phyloP scores from a whole-genome alignment of 1,284 basidiomycete genomes.

The Anthracocystis panici-leucophaei region DNA sequence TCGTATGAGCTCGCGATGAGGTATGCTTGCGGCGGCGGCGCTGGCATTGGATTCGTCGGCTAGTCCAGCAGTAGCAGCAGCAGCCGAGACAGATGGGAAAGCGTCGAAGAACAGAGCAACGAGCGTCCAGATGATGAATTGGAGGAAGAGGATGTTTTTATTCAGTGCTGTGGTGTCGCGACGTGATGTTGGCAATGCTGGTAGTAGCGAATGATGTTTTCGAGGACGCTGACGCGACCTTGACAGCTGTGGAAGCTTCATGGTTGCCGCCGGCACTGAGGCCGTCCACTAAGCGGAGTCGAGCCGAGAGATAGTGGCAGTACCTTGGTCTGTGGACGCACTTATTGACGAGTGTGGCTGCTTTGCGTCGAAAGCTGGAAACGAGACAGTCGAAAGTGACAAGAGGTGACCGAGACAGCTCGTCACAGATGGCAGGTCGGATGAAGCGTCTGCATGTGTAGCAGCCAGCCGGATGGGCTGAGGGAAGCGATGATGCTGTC shows the following conservation, averaged over 20 bases:
- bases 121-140: conserved; percentile 39
- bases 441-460: conserved; percentile 12
- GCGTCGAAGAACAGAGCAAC: conserved; percentile 27
- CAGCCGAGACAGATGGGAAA: conserved; percentile 13
- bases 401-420: conserved; percentile 4
- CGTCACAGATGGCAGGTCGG: conserved; percentile 9
- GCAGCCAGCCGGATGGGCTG: not conserved
- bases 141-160: conserved; percentile 25
- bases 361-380: not conserved
- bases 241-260: conserved; percentile 29
- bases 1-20: conserved; percentile 31
- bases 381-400: too few species aligned
- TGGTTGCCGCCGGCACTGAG: conserved; percentile 23
- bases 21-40: conserved; percentile 7
- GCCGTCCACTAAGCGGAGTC: conserved; percentile 14
- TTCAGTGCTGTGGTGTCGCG: not conserved
- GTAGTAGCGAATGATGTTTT: not conserved
- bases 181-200: not conserved
- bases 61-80: conserved; percentile 7
- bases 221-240: conserved; percentile 35
- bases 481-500: not conserved
- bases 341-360: not conserved
- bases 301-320: not conserved
- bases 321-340: not conserved
- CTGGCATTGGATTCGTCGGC: conserved; percentile 25